Evolutionary conservation across 306 rosid species (phyloP).

Genomic region (Begonia masoniana): DNA sequence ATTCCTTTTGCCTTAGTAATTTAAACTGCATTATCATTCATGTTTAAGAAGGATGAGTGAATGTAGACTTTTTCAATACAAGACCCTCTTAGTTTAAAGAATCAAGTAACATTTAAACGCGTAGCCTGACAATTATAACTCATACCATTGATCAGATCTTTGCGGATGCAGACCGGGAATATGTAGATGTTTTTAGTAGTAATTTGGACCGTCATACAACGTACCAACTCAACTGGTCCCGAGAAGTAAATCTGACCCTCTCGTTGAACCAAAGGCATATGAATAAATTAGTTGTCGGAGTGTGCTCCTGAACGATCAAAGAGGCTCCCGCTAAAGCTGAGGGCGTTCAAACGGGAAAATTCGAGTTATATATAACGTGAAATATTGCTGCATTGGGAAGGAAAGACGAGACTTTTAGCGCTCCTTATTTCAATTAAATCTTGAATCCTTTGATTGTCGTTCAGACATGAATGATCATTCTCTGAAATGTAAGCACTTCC

Average conservation of each 20-base stretch:
- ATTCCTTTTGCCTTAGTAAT: too few species aligned
- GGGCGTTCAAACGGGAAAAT: conserved; percentile 27
- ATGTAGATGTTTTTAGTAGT: too few species aligned
- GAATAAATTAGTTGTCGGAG: too few species aligned
- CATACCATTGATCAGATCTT: too few species aligned
- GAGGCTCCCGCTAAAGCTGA: conserved; percentile 95
- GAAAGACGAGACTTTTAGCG: too few species aligned
- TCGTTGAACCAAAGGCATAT: too few species aligned
- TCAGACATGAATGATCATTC: conserved; percentile 21
- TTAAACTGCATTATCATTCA: too few species aligned
- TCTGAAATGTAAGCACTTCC: conserved; percentile 35
- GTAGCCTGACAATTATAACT: conserved; percentile 84
- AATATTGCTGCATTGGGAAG: too few species aligned
- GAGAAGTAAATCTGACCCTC: conserved; percentile 85
- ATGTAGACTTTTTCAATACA: not conserved
- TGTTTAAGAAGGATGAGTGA: conserved; percentile 10
- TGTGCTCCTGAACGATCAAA: too few species aligned
- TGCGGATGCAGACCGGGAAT: conserved; percentile 90
- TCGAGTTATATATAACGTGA: too few species aligned
- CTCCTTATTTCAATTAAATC: too few species aligned
- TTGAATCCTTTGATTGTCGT: conserved; percentile 23
- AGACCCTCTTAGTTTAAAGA: not conserved
- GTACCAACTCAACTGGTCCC: conserved; percentile 93
- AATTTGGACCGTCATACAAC: conserved; percentile 74
- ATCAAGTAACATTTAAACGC: conserved; percentile 42